Base-by-base conservation (phyloP, 1,284 basidiomycete species). In the Ceratobasidium sp. region DNA sequence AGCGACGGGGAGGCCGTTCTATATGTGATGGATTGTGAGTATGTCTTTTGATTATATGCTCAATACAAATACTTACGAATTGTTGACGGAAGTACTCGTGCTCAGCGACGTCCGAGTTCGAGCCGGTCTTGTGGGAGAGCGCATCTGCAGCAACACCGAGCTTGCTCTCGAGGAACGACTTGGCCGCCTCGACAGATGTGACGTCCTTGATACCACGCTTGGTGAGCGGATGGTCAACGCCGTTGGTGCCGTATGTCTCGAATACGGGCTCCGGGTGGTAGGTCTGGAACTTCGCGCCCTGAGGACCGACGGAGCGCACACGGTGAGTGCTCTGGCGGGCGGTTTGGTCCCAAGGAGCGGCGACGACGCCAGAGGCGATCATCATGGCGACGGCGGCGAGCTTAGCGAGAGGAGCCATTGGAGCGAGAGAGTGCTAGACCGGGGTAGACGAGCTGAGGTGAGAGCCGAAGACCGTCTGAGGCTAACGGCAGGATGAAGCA, bases 1-100 rank as follows among this genome's bases (percentile, higher is more conserved):
- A 13, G 86, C 85, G 69, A 89, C 85, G 0, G 86, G 85, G 69
- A 89, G 84, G 3, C 86, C 88, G 40, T 89, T 85, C 88, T 88
- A 5, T 33, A 56, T 33, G 18, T 15, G 46, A 49, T 46, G 53
- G 39, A 26, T 33, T 33, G 33, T 40, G 7, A 40, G 72, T 13
- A 72, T 33, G 4, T 2, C 51, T 55, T 73, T 26, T 53, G 15
- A 28, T 39, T 46, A 56, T 23, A 3, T 33, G 23, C 49, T 13
- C 18, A 10, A 39, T 71, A 51, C 26, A 33, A 18, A 26, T 33
- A 72, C 55, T 26, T 10, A 88, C 88, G 80, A 88, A 85, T 53
- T 80, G 83, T 80, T 89, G 88, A 79, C 84, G 85, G 42, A 88
- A 81, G 79, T 85, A 89, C 1, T 87, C 87, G 77, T 86, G 84